phyloP scores from a whole-genome alignment of 495 filamentous ascomycete species.

The Peziza echinospora region DNA sequence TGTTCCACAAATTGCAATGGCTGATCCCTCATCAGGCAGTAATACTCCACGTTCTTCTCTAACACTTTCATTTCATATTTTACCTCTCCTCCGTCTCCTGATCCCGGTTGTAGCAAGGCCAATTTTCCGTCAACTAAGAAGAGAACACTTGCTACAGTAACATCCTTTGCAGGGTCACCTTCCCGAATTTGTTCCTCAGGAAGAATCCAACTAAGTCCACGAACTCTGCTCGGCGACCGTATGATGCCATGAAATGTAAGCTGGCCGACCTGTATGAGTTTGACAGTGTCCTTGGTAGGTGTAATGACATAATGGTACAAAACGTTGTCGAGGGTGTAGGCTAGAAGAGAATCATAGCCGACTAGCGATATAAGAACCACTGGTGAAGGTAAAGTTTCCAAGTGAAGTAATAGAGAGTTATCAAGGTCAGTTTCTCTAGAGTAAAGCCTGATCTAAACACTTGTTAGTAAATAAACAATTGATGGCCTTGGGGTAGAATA shows the following conservation, averaged over 20 bases:
- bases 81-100: constrained; percentile 49
- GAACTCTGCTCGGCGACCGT: constrained; percentile 70
- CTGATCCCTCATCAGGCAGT: constrained; percentile 75
- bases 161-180: constrained; percentile 90
- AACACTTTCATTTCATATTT: constrained; percentile 98
- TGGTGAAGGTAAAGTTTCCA: constrained; percentile 57
- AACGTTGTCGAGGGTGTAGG: constrained; percentile 92
- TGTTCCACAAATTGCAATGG: constrained; percentile 17
- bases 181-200: constrained; percentile 76
- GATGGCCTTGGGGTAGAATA: too few relatives aligned
- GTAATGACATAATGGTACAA: constrained; percentile 84
- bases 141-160: constrained; percentile 77
- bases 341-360: constrained; percentile 81
- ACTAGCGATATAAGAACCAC: constrained; percentile 70
- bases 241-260: constrained; percentile 96
- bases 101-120: constrained; percentile 70
- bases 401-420: constrained; percentile 44
- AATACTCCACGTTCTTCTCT: constrained; percentile 88
- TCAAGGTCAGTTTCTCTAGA: constrained; percentile 71
- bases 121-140: constrained; percentile 93
- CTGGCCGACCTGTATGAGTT: constrained; percentile 75
- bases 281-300: constrained; percentile 41
- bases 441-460: constrained; percentile 62
- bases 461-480: too few relatives aligned
- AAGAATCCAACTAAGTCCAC: constrained; percentile 86